Evolutionary conservation across 23 red algal genomes (phyloP).

Genomic region (Gracilariopsis chorda): DNA sequence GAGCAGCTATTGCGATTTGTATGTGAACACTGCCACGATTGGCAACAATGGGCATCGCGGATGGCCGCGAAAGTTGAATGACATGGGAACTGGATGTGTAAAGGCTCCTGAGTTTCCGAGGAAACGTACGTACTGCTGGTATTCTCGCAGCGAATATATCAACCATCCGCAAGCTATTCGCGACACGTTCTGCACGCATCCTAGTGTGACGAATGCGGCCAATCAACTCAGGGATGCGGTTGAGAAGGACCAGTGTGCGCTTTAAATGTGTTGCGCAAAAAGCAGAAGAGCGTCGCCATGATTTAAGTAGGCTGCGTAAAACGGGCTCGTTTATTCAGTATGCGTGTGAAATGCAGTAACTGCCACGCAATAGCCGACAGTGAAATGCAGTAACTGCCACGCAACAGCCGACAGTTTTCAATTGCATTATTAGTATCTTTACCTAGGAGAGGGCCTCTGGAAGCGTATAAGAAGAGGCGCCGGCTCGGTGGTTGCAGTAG

Average conservation of each 20-base stretch:
- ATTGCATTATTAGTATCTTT: too few relatives aligned
- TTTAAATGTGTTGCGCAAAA: not conserved
- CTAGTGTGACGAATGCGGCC: not conserved
- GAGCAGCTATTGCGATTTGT: not conserved
- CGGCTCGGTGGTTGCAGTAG: too few relatives aligned
- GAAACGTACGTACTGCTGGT: slow-evolving; percentile 3
- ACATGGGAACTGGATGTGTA: not conserved
- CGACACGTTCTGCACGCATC: not conserved
- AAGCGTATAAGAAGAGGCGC: too few relatives aligned
- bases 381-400: too few relatives aligned
- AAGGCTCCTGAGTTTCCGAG: not conserved
- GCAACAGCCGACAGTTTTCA: too few relatives aligned
- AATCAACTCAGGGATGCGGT: not conserved
- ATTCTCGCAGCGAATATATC: not conserved
- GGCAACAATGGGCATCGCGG: not conserved
- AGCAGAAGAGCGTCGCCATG: too few relatives aligned
- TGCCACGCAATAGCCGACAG: too few relatives aligned
- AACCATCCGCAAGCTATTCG: not conserved
- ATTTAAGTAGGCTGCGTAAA: too few relatives aligned
- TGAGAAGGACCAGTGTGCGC: not conserved
- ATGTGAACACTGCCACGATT: not conserved
- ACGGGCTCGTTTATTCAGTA: too few relatives aligned
- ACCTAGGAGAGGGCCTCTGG: too few relatives aligned
- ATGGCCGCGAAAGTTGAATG: not conserved
- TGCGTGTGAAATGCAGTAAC: too few relatives aligned